phyloP scores from a whole-genome alignment of 352 stramenopile genomes.

The Globisporangium irregulare region DNA sequence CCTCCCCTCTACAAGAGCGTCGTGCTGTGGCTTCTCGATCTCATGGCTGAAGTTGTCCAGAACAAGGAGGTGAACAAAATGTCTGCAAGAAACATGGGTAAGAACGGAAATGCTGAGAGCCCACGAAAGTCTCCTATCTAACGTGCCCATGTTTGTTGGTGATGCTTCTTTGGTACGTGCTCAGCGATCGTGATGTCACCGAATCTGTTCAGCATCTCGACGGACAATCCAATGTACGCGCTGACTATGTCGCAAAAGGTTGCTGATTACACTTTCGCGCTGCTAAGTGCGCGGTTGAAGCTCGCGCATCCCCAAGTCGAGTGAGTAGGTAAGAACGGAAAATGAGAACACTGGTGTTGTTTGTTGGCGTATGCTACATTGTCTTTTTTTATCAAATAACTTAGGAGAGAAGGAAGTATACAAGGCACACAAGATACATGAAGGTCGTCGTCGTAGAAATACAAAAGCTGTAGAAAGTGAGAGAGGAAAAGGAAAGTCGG shows the following conservation, averaged over 20 bases:
- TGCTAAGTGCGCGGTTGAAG: constrained; percentile 44
- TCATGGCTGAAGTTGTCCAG: constrained; percentile 57
- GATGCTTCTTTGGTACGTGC: background rate
- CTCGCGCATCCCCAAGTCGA: constrained; percentile 4
- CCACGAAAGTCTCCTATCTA: background rate
- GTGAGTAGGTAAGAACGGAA: background rate
- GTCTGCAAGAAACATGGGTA: constrained; percentile 76
- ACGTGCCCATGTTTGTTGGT: background rate
- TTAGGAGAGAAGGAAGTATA: background rate
- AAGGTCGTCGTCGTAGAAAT: constrained; percentile 10
- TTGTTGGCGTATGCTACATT: constrained; percentile 20
- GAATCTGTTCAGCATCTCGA: constrained; percentile 70
- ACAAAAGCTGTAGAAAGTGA: constrained; percentile 5
- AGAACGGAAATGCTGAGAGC: background rate
- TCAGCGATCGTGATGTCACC: constrained; percentile 79
- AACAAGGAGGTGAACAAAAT: constrained; percentile 75
- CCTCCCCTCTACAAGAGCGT: constrained; percentile 39
- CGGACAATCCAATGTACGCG: constrained; percentile 64
- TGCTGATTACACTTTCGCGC: constrained; percentile 51
- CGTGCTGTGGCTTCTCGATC: constrained; percentile 71
- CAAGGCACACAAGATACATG: background rate
- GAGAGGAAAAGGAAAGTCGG: background rate
- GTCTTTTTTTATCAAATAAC: constrained; percentile 13
- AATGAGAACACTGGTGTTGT: constrained; percentile 4
- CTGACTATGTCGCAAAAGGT: constrained; percentile 75